phyloP scores from a whole-genome alignment of 768 basidiomycete genomes.

The Leccinum rimulosum region DNA sequence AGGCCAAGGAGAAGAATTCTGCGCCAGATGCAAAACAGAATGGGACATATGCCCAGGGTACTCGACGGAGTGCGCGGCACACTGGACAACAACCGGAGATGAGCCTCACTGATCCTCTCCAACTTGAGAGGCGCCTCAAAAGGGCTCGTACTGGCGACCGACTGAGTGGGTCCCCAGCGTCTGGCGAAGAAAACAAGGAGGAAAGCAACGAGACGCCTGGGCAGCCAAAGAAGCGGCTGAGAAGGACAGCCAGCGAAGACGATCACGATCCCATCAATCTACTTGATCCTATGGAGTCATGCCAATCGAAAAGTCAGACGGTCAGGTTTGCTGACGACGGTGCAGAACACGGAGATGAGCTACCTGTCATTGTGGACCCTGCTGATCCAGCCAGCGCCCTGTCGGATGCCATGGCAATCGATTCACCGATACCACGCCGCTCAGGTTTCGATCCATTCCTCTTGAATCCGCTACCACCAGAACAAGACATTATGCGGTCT shows the following conservation, averaged over 20 bases:
- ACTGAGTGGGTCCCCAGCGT: constrained; percentile 46
- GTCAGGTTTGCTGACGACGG: constrained; percentile 53
- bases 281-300: constrained; percentile 24
- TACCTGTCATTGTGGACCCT: constrained; percentile 13
- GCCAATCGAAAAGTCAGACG: constrained; percentile 32
- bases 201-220: constrained; percentile 37
- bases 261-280: constrained; percentile 52
- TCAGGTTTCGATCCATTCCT: constrained; percentile 51
- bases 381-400: background rate
- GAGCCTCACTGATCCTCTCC: constrained; percentile 68
- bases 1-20: constrained; percentile 34
- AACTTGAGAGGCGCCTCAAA: constrained; percentile 74
- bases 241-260: constrained; percentile 42
- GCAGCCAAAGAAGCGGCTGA: constrained; percentile 55
- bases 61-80: constrained; percentile 67
- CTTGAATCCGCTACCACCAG: constrained; percentile 49
- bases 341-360: constrained; percentile 14
- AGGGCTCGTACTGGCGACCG: constrained; percentile 61
- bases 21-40: constrained; percentile 25
- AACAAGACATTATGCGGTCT: constrained; percentile 24
- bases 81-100: constrained; percentile 73
- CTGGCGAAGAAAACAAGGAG: constrained; percentile 43
- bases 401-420: constrained; percentile 38
- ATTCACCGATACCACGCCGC: constrained; percentile 31
- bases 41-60: constrained; percentile 45